phyloP scores from a whole-genome alignment of 768 basidiomycete species.

The Rhizopogon sp. region DNA sequence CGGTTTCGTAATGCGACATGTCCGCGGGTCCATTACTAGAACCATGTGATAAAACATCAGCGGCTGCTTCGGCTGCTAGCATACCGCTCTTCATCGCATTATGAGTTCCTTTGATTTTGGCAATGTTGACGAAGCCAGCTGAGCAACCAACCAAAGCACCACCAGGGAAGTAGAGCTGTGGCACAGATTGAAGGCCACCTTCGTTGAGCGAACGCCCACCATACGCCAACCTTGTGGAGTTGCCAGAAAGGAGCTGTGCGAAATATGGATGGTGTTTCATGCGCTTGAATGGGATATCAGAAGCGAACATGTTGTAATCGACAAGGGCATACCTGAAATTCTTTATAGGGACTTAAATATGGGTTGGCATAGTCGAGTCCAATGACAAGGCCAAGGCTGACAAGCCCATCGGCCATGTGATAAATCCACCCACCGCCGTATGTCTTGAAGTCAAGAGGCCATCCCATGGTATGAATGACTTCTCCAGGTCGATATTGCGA shows the following conservation, averaged over 20 bases:
- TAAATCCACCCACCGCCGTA: constrained; percentile 91
- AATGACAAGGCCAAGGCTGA: constrained; percentile 87
- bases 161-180: constrained; percentile 84
- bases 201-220: constrained; percentile 89
- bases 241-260: constrained; percentile 68
- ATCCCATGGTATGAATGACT: constrained; percentile 93
- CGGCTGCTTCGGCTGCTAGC: constrained; percentile 90
- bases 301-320: not conserved
- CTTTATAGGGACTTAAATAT: constrained; percentile 85
- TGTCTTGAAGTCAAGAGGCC: constrained; percentile 79
- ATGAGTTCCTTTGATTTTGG: constrained; percentile 98
- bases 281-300: constrained; percentile 37
- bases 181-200: constrained; percentile 90
- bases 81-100: constrained; percentile 99
- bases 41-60: constrained; percentile 43
- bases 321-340: constrained; percentile 68
- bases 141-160: constrained; percentile 94
- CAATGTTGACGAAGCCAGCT: constrained; percentile 93
- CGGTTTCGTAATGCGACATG: constrained; percentile 68
- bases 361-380: constrained; percentile 96
- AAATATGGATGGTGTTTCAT: constrained; percentile 98
- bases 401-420: constrained; percentile 90
- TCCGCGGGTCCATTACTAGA: constrained; percentile 34
- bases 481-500: constrained; percentile 58
- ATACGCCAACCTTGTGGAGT: constrained; percentile 77